Evolutionary conservation across 169 alveolate genomes (phyloP), one percentile per base, ranked within the genome.

Genomic region (Eimeria acervulina): DNA sequence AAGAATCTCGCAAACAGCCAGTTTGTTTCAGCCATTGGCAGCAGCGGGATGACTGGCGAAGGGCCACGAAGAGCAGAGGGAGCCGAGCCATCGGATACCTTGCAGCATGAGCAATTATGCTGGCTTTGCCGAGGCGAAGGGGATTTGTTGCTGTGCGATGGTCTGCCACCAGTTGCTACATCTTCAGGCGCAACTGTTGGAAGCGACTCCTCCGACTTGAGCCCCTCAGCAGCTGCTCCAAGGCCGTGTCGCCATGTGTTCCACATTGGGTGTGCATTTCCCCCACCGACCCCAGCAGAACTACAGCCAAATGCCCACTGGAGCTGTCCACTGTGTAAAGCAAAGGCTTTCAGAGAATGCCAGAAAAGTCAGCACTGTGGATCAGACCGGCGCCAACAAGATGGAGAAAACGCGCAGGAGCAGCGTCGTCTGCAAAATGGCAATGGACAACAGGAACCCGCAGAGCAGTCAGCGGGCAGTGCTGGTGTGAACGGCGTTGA

Each of bases 101-200:
- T 87, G 83, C 94, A 87, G 42, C 94, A 87, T 63, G 94, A 87
- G 84, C 94, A 87, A 83, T 59, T 87, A 5, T 87, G 94, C 61
- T 87, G 94, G 94, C 61, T 87, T 10, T 87, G 94, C 40, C 94
- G 94, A 7, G 94, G 94, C 40, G 94, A 87, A 44, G 94, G 94
- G 47, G 94, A 87, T 61, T 63, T 87, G 94, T 66, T 87, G 31
- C 84, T 87, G 40, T 87, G 94, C 83, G 94, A 87, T 38, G 94
- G 94, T n/a, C 36, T 87, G 83, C 94, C 94, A 0, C 66, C 94
- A 59, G 80, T 63, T 40, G 81, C 80, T 38, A 19, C 61, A 36
- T 28, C 93, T 33, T 19, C 93, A 51, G 70, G 38, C 19, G 78
- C 76, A 52, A 21, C 23, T 0, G 23, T 33, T 13, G 63, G 51